Evolutionary conservation across 495 filamentous ascomycete genomes (phyloP), one percentile per base, ranked within the genome.

Genomic region (Cetradonia linearis): DNA sequence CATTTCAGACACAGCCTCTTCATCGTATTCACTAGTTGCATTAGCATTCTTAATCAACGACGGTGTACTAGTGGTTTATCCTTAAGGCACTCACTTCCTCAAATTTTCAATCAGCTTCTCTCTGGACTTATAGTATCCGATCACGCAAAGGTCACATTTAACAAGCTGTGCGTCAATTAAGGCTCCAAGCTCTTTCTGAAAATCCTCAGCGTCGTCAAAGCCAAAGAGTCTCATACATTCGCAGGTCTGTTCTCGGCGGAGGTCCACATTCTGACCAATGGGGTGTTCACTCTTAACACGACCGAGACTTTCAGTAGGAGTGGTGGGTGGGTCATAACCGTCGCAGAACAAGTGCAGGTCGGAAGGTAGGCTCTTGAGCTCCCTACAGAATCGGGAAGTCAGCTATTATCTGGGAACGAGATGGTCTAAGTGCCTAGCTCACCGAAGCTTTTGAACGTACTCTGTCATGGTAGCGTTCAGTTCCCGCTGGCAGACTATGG

Each of bases 91-190:
- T 70, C 67, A 77, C 75, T 78, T 75, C 66, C 79, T 76, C 20
- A 92, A 73, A 28, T 78, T 73, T 46, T 83, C 78, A 61, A 86
- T 73, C 62, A 88, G 77, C 64, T 74, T 76, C 60, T 79, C 77
- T 67, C 85, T 84, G 23, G 80, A 80, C 50, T 81, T 85, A 72
- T 96, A 88, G 73, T 91, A 96, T 44, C 83, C 81, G 40, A 81
- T 81, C 60, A 90, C 84, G 69, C 91, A 96, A 44, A 81, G 75
- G 64, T 94, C 86, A 72, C 91, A 96, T 38, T 73, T 80, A 31
- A 73, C 80, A 40, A 96, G 74, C 28, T 81, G 71, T 3, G 72
- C 69, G 50, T 81, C 74, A 37, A 86, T 64, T 34, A 72, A 75
- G n/a, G 68, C 63, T 63, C 73, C 76, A 48, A 91, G 80, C 69